A percentile compares a stretch with the other conserved stretches of the same genome.
These are phyloP conservation scores for Nowakowskiella sp. DNA, from an alignment of 192 early-diverging fungal species.

Conservation along the genomic window DNA sequence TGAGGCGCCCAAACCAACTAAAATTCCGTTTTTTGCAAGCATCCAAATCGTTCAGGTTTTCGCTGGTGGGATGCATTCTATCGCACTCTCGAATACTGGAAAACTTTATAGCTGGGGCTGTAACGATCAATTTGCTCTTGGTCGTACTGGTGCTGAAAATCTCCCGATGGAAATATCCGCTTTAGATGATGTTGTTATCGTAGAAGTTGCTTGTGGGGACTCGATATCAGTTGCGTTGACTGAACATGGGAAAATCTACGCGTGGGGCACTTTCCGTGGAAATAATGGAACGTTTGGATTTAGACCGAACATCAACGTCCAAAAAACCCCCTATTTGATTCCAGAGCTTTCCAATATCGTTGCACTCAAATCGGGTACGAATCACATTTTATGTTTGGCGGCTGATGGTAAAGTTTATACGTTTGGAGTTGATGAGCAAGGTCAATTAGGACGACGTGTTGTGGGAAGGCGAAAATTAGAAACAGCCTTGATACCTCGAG, in stretches of 20 bases:
- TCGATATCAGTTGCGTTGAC: constrained; percentile 73
- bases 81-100: constrained; percentile 65
- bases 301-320: constrained; percentile 53
- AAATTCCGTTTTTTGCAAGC: constrained; percentile 57
- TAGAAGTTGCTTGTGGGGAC: constrained; percentile 76
- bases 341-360: constrained; percentile 58
- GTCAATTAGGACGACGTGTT: constrained; percentile 78
- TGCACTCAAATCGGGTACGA: constrained; percentile 70
- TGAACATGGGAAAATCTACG: constrained; percentile 69
- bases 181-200: constrained; percentile 63
- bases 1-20: constrained; percentile 70
- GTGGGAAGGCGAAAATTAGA: constrained; percentile 46
- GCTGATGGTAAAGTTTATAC: constrained; percentile 62
- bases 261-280: constrained; percentile 83
- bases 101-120: constrained; percentile 94
- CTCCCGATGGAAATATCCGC: constrained; percentile 60
- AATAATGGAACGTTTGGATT: constrained; percentile 83
- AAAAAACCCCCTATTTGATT: constrained; percentile 51
- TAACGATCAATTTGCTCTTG: constrained; percentile 88
- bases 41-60: constrained; percentile 68
- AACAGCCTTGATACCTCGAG: constrained; percentile 31
- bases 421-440: constrained; percentile 86
- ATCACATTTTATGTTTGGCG: constrained; percentile 76
- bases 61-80: constrained; percentile 82
- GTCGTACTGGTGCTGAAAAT: constrained; percentile 55